These are phyloP conservation scores for Tolypocladium album DNA, from an alignment of 2,329 filamentous ascomycete genomes.

Conservation along the genomic window DNA sequence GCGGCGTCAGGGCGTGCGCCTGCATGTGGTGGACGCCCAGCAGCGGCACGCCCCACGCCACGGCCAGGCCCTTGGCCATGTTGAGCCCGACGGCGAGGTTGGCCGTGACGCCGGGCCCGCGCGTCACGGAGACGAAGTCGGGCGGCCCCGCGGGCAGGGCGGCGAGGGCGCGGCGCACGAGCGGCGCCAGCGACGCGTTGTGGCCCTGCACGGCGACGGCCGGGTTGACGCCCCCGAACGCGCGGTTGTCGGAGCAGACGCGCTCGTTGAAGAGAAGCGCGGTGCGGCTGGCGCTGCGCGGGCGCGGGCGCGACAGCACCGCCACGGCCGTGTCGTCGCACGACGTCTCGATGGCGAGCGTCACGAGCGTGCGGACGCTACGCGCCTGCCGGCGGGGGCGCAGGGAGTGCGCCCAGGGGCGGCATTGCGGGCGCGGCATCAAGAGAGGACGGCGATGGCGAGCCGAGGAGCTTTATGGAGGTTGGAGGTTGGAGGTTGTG, in stretches of 20 bases:
- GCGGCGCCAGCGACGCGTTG: slow-evolving; percentile 53
- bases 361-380: slow-evolving; percentile 28
- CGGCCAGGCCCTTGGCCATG: slow-evolving; percentile 75
- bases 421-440: slow-evolving; percentile 4
- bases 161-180: slow-evolving; percentile 55
- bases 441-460: neutral
- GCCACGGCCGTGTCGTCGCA: slow-evolving; percentile 93
- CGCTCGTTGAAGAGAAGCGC: slow-evolving; percentile 69
- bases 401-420: neutral
- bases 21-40: slow-evolving; percentile 96
- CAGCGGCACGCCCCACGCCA: slow-evolving; percentile 74
- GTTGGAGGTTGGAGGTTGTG: neutral
- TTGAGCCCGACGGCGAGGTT: slow-evolving; percentile 71
- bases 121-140: slow-evolving; percentile 80
- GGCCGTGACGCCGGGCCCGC: slow-evolving; percentile 79
- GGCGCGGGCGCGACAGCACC: slow-evolving; percentile 54
- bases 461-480: too few relatives aligned
- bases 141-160: slow-evolving; percentile 42
- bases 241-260: slow-evolving; percentile 67
- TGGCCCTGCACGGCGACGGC: slow-evolving; percentile 66
- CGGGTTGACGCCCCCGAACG: slow-evolving; percentile 71
- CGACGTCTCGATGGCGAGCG: slow-evolving; percentile 70
- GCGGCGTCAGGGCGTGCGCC: slow-evolving; percentile 81
- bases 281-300: slow-evolving; percentile 24
- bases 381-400: neutral